These are phyloP conservation scores for Actinomortierella wolfii DNA, from an alignment of 371 early-diverging fungal genomes.

Conservation along the genomic window DNA sequence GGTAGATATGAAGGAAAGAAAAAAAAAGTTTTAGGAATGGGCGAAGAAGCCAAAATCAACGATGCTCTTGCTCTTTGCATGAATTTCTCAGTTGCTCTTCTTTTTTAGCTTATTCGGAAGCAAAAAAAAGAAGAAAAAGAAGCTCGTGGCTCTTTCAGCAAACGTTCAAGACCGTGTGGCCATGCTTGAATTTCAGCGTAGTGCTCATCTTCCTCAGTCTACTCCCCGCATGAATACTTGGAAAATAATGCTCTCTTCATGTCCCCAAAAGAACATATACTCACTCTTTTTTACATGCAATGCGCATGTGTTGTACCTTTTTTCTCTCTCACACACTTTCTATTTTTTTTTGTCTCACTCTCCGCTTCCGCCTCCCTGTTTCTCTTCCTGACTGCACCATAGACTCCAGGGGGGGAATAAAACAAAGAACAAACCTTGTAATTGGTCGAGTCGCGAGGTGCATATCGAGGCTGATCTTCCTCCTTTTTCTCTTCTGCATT, in stretches of 20 bases:
- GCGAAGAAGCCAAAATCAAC: not conserved
- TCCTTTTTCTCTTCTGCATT: too few species aligned
- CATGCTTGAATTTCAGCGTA: too few species aligned
- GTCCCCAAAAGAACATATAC: too few species aligned
- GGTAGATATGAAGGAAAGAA: too few species aligned
- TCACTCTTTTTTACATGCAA: too few species aligned
- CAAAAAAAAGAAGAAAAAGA: too few species aligned
- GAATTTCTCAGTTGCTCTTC: not conserved
- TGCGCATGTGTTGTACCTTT: not conserved
- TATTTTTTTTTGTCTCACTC: not conserved
- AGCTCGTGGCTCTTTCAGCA: too few species aligned
- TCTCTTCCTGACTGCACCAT: not conserved
- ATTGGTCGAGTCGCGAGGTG: conserved; percentile 30
- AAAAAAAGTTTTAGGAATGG: not conserved
- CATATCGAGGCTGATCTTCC: too few species aligned
- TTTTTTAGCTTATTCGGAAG: too few species aligned
- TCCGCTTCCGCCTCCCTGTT: not conserved
- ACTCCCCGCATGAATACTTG: too few species aligned
- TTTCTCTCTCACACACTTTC: not conserved
- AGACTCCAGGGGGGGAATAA: not conserved
- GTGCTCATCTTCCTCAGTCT: not conserved
- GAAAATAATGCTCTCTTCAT: too few species aligned
- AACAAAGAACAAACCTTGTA: conserved; percentile 30
- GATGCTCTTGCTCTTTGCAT: not conserved
- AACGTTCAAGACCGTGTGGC: too few species aligned